phyloP scores from a whole-genome alignment of 2,329 filamentous ascomycete species.

The Penicillium paneum region DNA sequence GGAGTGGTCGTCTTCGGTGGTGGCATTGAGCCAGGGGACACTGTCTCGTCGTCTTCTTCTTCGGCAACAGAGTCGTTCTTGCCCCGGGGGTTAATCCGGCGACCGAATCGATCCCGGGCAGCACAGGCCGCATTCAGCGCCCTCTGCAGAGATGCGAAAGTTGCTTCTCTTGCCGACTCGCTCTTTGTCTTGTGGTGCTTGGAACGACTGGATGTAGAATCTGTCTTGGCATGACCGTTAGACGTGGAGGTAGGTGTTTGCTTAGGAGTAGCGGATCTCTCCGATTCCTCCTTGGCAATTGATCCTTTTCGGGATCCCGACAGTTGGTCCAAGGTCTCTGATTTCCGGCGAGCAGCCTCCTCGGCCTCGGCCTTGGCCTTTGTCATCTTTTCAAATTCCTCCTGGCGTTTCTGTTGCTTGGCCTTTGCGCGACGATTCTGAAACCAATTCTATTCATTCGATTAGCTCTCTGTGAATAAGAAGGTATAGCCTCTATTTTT shows the following conservation, averaged over 20 bases:
- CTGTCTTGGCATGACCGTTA: constrained; percentile 5
- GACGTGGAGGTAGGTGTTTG: constrained; percentile 21
- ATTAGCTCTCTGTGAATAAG: neutral
- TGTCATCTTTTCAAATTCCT: constrained; percentile 49
- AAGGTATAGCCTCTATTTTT: neutral
- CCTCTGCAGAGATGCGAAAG: constrained; percentile 45
- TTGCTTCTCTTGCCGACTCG: constrained; percentile 41
- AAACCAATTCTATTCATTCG: constrained; percentile 48
- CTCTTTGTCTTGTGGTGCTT: constrained; percentile 40
- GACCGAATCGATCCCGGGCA: constrained; percentile 34
- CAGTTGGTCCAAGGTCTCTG: constrained; percentile 23
- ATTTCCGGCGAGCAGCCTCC: constrained; percentile 33
- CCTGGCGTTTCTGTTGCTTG: constrained; percentile 50
- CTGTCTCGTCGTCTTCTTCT: constrained; percentile 24
- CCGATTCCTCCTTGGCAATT: constrained; percentile 22
- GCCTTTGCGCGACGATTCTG: constrained; percentile 53
- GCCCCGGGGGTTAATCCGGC: constrained; percentile 19
- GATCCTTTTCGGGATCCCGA: constrained; percentile 24
- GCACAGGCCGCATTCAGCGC: constrained; percentile 44
- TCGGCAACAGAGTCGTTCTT: constrained; percentile 19
- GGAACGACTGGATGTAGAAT: constrained; percentile 14
- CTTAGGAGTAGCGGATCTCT: constrained; percentile 29
- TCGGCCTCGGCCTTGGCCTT: constrained; percentile 38
- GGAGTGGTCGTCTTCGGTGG: constrained; percentile 15
- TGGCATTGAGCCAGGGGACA: constrained; percentile 30